Base-by-base conservation (phyloP, 2,329 filamentous ascomycete genomes). In the Neopestalotiopsis sp. region DNA sequence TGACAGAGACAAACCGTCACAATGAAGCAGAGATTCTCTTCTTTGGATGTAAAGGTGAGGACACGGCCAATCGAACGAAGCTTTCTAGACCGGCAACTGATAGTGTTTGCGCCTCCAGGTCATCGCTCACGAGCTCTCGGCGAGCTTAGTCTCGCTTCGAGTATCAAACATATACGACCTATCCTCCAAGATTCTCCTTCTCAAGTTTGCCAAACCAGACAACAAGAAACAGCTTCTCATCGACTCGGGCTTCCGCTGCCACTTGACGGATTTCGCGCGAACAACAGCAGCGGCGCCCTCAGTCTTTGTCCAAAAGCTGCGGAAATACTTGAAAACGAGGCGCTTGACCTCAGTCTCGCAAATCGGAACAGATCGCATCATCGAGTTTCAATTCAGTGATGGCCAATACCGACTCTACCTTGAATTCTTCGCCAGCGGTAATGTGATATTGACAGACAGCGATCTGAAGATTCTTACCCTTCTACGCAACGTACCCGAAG, bases 161-260 rank as follows among this genome's bases (percentile, higher is more conserved):
- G 88, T 98, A 65, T 90, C 93, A 71, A 99, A 99, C 79, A 91
- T 98, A 79, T 98, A 99, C 84, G 96, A 99, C 80, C 89, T 99
- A 70, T 97, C 94, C 71, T 94, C 94, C 73, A 94, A 95, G 78
- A 70, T 98, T 77, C 94, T 98, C 77, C 90, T 98, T 32, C 88
- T 99, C 81, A 98, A 98, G 79, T 96, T 99, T 78, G 91, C 94
- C 67, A 97, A 96, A 79, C 94, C 95, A 58, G 91, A 95, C 77
- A 88, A 91, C 73, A 94, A 95, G 81, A 92, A 96, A 78, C 95
- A 98, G 79, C 87, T 99, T 34, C 86, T 99, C 65, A 90, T 99
- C 75, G 96, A 99, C 79, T 96, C 94, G 1, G 96, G 96, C 38
- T 99, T 99, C 81, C 94, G 96, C 78, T 97, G 94, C 80, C 96